Evolutionary conservation across 2,329 filamentous ascomycete species (phyloP).

Genomic region (Hypoxylon sp.): DNA sequence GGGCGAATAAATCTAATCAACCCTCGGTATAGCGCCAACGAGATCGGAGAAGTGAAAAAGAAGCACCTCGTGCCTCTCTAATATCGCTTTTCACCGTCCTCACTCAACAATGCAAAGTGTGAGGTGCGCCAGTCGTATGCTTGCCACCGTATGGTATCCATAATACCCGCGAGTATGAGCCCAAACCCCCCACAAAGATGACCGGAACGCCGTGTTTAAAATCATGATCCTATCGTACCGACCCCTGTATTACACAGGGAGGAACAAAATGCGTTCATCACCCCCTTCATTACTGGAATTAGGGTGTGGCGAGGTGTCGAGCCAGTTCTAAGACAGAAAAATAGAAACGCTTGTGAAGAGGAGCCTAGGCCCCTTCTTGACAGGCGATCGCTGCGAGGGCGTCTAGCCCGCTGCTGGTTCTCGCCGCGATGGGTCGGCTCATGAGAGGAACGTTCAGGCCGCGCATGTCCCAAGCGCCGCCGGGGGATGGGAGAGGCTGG

Average conservation of each 20-base stretch:
- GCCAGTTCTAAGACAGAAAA: conserved; percentile 5
- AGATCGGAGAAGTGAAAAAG: conserved; percentile 14
- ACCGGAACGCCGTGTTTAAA: conserved; percentile 37
- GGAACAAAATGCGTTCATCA: conserved; percentile 17
- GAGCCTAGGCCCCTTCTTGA: conserved; percentile 52
- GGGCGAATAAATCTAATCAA: conserved; percentile 5
- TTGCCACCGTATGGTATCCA: conserved; percentile 44
- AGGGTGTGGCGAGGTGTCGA: conserved; percentile 7
- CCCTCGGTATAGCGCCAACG: conserved; percentile 5
- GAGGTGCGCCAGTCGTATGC: conserved; percentile 44
- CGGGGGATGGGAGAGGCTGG: conserved; percentile 49
- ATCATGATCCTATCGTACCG: conserved; percentile 16
- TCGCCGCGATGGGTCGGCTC: conserved; percentile 52
- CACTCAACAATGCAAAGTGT: conserved; percentile 37
- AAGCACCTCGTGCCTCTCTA: conserved; percentile 21
- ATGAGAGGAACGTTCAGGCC: conserved; percentile 55
- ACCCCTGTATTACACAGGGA: conserved; percentile 16
- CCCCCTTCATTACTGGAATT: conserved; percentile 26
- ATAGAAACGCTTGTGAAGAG: conserved; percentile 30
- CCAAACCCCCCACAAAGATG: too few species aligned
- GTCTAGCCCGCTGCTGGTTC: conserved; percentile 62
- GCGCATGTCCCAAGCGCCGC: conserved; percentile 57
- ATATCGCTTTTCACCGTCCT: conserved; percentile 35
- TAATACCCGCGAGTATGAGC: conserved; percentile 27
- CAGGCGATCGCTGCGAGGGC: conserved; percentile 63